phyloP scores from a whole-genome alignment of 1,284 basidiomycete species.

The Prillingera fragicola region DNA sequence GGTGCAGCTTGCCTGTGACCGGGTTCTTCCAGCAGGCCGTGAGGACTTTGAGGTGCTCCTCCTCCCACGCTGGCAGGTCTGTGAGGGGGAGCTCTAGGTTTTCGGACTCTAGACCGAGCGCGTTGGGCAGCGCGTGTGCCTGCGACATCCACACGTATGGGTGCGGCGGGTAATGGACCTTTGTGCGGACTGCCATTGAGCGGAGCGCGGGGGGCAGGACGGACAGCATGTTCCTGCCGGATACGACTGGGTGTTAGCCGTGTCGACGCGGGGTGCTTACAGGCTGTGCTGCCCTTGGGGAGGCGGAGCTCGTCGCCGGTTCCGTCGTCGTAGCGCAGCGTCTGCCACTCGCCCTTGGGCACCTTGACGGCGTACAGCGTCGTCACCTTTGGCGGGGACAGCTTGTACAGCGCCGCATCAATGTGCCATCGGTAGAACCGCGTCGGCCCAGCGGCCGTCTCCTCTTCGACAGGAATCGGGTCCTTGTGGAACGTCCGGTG shows the following conservation, averaged over 20 bases:
- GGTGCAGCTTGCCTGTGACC: constrained; percentile 64
- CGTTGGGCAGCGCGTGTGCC: constrained; percentile 64
- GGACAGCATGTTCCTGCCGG: constrained; percentile 79
- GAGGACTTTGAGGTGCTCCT: constrained; percentile 62
- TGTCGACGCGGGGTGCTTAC: constrained; percentile 47
- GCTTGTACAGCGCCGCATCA: constrained; percentile 83
- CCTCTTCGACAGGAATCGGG: constrained; percentile 68
- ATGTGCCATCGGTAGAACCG: constrained; percentile 93
- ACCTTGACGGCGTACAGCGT: constrained; percentile 76
- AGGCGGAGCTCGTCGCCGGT: constrained; percentile 75
- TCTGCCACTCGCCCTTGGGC: constrained; percentile 63
- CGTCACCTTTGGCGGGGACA: constrained; percentile 81
- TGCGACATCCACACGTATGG: constrained; percentile 82
- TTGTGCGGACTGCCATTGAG: constrained; percentile 72
- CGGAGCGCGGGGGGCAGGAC: constrained; percentile 67
- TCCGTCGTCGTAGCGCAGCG: constrained; percentile 78
- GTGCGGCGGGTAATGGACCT: constrained; percentile 66
- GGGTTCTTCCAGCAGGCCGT: constrained; percentile 81
- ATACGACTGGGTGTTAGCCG: constrained; percentile 42
- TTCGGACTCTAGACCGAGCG: constrained; percentile 71
- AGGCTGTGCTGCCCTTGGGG: constrained; percentile 80
- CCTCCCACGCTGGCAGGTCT: constrained; percentile 68
- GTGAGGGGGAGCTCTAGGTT: constrained; percentile 61
- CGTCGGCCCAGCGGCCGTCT: constrained; percentile 61
- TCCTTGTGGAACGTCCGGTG: constrained; percentile 88